Conservation (phyloP, 192 early-diverging fungal species). For the Coemansia sp. region DNA sequence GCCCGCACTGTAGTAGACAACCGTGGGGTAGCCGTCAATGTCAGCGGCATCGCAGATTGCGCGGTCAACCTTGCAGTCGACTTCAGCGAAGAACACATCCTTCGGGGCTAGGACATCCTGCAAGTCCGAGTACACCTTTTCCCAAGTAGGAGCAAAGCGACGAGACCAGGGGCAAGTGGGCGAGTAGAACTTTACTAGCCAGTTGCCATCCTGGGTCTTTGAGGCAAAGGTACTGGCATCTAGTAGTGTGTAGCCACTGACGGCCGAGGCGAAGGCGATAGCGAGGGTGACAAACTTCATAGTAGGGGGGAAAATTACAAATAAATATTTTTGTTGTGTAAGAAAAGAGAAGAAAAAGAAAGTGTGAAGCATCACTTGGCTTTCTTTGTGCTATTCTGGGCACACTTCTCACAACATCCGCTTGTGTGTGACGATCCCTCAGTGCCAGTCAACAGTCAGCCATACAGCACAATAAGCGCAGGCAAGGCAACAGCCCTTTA, state of each 20-base stretch:
- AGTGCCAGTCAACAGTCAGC: neutral
- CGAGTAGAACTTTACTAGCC: slow-evolving; percentile 56
- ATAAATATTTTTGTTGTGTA: neutral
- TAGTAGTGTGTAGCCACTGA: slow-evolving; percentile 44
- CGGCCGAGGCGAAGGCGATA: slow-evolving; percentile 27
- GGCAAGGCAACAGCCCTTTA: neutral
- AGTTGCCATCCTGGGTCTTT: slow-evolving; percentile 39
- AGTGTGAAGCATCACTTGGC: too few species aligned
- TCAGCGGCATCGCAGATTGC: slow-evolving; percentile 34
- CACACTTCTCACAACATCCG: neutral
- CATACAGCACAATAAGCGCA: neutral
- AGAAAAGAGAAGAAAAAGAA: neutral
- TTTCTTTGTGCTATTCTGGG: neutral
- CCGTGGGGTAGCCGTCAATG: slow-evolving; percentile 54
- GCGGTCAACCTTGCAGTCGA: slow-evolving; percentile 51
- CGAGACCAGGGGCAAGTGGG: slow-evolving; percentile 50
- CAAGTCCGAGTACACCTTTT: slow-evolving; percentile 42
- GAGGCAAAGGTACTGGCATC: slow-evolving; percentile 41
- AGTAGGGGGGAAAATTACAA: slow-evolving; percentile 3
- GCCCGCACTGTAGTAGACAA: slow-evolving; percentile 43
- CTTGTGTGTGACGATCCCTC: neutral
- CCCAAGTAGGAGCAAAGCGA: slow-evolving; percentile 53
- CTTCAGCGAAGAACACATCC: slow-evolving; percentile 44
- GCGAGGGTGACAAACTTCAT: slow-evolving; percentile 35
- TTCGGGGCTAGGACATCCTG: slow-evolving; percentile 27